These are phyloP conservation scores for Fomitopsis schrenkii DNA, from an alignment of 1,284 basidiomycete genomes.

Conservation along the genomic window DNA sequence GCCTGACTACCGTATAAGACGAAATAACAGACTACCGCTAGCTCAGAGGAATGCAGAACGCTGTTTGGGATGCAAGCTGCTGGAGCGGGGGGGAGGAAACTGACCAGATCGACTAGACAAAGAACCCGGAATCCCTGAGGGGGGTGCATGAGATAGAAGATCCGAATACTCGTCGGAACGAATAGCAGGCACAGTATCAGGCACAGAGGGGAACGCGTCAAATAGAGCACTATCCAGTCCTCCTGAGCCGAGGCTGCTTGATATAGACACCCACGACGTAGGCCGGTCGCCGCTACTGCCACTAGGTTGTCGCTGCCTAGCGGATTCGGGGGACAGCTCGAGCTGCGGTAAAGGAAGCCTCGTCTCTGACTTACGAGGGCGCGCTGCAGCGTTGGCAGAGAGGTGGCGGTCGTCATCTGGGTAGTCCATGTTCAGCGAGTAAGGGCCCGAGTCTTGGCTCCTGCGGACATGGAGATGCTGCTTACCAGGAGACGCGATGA, in stretches of 20 bases:
- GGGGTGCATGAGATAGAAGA: constrained; percentile 7
- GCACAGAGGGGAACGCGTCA: constrained; percentile 33
- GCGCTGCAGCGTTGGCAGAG: not conserved
- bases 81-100: constrained; percentile 13
- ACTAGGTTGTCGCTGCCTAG: not conserved
- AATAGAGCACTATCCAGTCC: constrained; percentile 29
- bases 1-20: not conserved
- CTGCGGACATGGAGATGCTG: not conserved
- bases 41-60: constrained; percentile 19
- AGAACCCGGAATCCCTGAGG: constrained; percentile 8
- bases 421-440: constrained; percentile 6
- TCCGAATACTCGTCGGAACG: constrained; percentile 8
- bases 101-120: not conserved
- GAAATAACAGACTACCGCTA: not conserved
- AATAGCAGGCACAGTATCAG: constrained; percentile 17
- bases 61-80: constrained; percentile 12
- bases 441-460: not conserved
- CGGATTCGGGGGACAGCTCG: not conserved
- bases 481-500: constrained; percentile 13
- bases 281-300: constrained; percentile 11
- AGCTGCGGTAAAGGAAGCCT: constrained; percentile 8
- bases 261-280: constrained; percentile 24
- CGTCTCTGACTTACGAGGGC: constrained; percentile 6
- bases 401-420: constrained; percentile 9
- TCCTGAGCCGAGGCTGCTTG: constrained; percentile 22